Evolutionary conservation across 2,329 filamentous ascomycete species (phyloP), one percentile per base, ranked within the genome.

Genomic region (Blastomyces emzantsi): DNA sequence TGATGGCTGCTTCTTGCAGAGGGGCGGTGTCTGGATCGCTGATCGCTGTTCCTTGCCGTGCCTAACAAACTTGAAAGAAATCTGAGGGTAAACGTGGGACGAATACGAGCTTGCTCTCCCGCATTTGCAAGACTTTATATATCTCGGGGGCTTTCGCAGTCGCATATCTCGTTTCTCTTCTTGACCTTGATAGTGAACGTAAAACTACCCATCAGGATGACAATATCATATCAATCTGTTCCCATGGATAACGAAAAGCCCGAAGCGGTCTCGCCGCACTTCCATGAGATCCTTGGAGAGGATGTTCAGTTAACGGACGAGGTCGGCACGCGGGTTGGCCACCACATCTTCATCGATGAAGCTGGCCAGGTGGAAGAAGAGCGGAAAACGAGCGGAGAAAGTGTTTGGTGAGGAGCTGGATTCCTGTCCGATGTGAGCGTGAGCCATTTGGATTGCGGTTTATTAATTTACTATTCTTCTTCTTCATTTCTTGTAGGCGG

Each of bases 401-500:
- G 63, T 63, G 66, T 68, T 39, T 68, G 67, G 67, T 68, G 65
- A 64, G 63, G 43, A 63, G 22, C 54, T 33, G 13, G 33, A 39
- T 45, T 39, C 22, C 47, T 11, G 43, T 45, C 52, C 30, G 25
- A 62, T 17, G 47, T 49, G 36, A 3, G 41, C 25, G n/a, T 17
- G 19, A 39, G 36, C 9, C 7, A 39, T 39, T 63, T 49, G 28
- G 33, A 11, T 51, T 63, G 30, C 54, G 8, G 33, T 8, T 54
- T 64, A 36, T 60, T 61, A 47, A 59, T 51, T 11, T 13, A n/a
- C n/a, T n/a, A n/a, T 13, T 17, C 1, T 28, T 49, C 13, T 57
- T 64, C 43, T 15, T 33, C 63, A 51, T 61, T 61, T 58, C 61
- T 36, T 11, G 45, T 57, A 78, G 77, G 76, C 72, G 76, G 69